Evolutionary conservation across 306 rosid genomes (phyloP).

Genomic region (Vigna unguiculata): DNA sequence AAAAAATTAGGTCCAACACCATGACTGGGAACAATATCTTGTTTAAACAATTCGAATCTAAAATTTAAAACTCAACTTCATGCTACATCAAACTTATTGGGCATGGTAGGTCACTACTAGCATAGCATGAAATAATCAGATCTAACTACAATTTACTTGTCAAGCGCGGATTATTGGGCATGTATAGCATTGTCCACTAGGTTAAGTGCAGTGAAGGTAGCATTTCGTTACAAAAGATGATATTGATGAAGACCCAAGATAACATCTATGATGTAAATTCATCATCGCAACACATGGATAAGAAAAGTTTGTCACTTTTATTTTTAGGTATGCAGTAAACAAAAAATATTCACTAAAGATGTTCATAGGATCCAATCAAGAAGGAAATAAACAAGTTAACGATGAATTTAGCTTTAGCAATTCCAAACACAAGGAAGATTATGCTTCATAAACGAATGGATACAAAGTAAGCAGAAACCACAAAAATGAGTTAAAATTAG

Average conservation of each 20-base stretch:
- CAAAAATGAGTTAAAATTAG: neutral
- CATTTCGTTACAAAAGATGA: neutral
- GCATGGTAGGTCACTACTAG: neutral
- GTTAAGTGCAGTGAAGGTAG: neutral
- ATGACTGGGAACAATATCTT: slow-evolving; percentile 5
- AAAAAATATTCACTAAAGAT: neutral
- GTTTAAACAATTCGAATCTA: neutral
- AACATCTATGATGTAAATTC: neutral
- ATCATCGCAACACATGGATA: neutral
- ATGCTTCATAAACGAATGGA: neutral
- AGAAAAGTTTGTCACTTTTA: neutral
- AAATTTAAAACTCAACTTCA: slow-evolving; percentile 11
- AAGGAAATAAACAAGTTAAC: neutral
- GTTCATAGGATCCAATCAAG: neutral
- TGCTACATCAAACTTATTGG: neutral
- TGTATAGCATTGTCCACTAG: neutral
- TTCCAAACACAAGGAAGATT: neutral
- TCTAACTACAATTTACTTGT: neutral
- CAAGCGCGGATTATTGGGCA: neutral
- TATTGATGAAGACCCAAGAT: neutral
- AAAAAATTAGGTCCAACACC: slow-evolving; percentile 21
- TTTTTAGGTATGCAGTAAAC: neutral
- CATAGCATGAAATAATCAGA: slow-evolving; percentile 2
- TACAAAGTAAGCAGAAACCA: neutral
- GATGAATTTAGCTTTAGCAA: neutral